These are phyloP conservation scores for Madurella fahalii DNA, from an alignment of 2,329 filamentous ascomycete species.

Conservation along the genomic window DNA sequence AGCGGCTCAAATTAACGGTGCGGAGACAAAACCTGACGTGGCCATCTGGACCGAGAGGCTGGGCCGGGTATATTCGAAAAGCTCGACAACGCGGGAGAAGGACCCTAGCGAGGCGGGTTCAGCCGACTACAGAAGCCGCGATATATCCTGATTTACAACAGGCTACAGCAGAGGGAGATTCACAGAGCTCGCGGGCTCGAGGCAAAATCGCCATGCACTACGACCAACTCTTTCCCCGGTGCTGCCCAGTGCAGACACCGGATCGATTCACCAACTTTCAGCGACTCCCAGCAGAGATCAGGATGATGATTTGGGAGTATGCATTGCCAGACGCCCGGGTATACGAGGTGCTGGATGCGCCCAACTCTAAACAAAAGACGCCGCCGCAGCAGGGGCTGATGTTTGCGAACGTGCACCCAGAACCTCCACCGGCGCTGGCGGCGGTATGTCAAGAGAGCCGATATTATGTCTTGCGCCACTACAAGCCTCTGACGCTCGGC, in stretches of 20 bases:
- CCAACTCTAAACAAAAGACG: conserved; percentile 38
- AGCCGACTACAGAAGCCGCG: conserved; percentile 7
- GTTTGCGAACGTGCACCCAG: conserved; percentile 44
- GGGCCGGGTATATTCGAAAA: conserved; percentile 26
- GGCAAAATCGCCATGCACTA: conserved; percentile 21
- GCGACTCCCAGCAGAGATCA: conserved; percentile 41
- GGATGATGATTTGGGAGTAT: conserved; percentile 44
- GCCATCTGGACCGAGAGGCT: conserved; percentile 24
- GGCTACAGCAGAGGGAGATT: background rate
- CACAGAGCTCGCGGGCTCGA: background rate
- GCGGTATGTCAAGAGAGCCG: conserved; percentile 44
- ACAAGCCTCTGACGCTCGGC: conserved; percentile 42
- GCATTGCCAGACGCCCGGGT: conserved; percentile 43
- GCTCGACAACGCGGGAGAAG: conserved; percentile 18
- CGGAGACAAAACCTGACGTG: conserved; percentile 25
- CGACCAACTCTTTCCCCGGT: conserved; percentile 21
- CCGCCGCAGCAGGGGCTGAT: conserved; percentile 40
- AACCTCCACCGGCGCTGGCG: conserved; percentile 42
- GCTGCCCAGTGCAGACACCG: conserved; percentile 17
- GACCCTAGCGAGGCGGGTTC: conserved; percentile 10
- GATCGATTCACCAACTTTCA: conserved; percentile 29
- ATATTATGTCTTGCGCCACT: conserved; percentile 39
- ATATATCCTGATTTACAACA: conserved; percentile 11
- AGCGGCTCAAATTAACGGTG: conserved; percentile 24
- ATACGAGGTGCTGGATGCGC: conserved; percentile 45